Evolutionary conservation across 164 flowering plant genomes (phyloP).

Genomic region (Stephania japonica): DNA sequence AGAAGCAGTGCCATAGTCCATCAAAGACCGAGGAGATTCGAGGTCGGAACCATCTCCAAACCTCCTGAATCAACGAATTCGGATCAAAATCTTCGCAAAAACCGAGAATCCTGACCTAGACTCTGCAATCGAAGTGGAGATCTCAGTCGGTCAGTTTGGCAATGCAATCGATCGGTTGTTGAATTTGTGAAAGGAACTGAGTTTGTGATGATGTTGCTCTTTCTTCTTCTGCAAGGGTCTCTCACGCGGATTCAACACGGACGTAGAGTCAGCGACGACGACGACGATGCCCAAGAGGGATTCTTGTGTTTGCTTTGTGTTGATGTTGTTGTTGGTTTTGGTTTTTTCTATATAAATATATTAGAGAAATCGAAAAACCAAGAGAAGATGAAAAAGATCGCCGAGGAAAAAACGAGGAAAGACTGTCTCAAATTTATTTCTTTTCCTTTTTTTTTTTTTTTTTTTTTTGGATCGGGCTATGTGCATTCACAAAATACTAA

Average conservation of each 20-base stretch:
- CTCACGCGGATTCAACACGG: slow-evolving; percentile 37
- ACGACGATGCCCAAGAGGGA: background rate
- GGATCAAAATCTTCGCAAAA: background rate
- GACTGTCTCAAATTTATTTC: background rate
- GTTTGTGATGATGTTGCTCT: too few relatives aligned
- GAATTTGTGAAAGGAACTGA: too few relatives aligned
- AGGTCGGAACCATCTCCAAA: slow-evolving; percentile 25
- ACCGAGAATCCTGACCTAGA: background rate
- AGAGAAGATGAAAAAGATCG: slow-evolving; percentile 4
- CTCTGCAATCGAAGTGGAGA: background rate
- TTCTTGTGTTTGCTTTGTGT: too few relatives aligned
- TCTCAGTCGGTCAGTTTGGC: background rate
- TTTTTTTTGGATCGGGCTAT: too few relatives aligned
- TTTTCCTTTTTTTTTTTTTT: too few relatives aligned
- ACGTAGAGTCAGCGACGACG: slow-evolving; percentile 21
- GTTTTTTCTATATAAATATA: too few relatives aligned
- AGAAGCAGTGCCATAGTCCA: slow-evolving; percentile 47
- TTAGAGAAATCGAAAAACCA: background rate
- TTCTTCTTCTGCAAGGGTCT: slow-evolving; percentile 9
- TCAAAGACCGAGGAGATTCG: slow-evolving; percentile 27
- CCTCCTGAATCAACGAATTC: background rate
- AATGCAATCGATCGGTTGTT: background rate
- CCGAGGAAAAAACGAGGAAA: background rate
- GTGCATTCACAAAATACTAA: too few relatives aligned
- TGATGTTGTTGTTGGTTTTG: too few relatives aligned